Evolutionary conservation across 2,329 filamentous ascomycete genomes (phyloP).

Genomic region (Metarhizium sp.): DNA sequence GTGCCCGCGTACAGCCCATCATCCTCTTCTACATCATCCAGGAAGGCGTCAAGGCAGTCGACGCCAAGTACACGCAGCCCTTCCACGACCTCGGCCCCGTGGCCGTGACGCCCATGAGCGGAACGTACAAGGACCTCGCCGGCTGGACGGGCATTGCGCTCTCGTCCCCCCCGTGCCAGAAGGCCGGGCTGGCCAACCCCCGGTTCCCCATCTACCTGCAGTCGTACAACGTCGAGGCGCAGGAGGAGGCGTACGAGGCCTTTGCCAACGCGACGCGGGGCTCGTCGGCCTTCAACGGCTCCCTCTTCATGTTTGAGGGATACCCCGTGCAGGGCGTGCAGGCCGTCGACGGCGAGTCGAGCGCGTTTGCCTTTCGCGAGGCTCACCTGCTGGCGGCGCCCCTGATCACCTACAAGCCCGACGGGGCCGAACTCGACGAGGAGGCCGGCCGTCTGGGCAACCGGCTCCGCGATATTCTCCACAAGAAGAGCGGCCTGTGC

Average conservation of each 20-base stretch:
- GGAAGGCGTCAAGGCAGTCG: conserved; percentile 30
- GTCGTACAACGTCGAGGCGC: conserved; percentile 23
- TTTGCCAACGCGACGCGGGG: conserved; percentile 20
- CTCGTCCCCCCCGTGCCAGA: conserved; percentile 29
- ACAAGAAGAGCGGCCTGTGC: conserved; percentile 20
- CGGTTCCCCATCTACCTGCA: conserved; percentile 35
- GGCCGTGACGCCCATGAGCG: conserved; percentile 17
- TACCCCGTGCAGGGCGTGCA: conserved; percentile 37
- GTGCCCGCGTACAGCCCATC: conserved; percentile 11
- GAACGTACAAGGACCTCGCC: conserved; percentile 35
- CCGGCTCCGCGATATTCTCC: conserved; percentile 26
- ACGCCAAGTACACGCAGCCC: conserved; percentile 28
- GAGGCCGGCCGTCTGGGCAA: conserved; percentile 26
- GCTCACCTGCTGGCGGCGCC: conserved; percentile 33
- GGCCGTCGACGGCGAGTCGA: conserved; percentile 21
- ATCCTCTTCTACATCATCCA: conserved; percentile 32
- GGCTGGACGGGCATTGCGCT: conserved; percentile 31
- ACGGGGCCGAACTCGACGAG: conserved; percentile 20
- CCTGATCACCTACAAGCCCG: conserved; percentile 26
- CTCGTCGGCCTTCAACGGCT: conserved; percentile 17
- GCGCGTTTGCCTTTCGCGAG: conserved; percentile 36
- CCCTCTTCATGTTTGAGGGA: conserved; percentile 44
- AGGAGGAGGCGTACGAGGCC: conserved; percentile 19
- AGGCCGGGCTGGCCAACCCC: conserved; percentile 27
- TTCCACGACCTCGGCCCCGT: conserved; percentile 33